phyloP scores from a whole-genome alignment of 345 rosid species.

The Corymbia maculata region DNA sequence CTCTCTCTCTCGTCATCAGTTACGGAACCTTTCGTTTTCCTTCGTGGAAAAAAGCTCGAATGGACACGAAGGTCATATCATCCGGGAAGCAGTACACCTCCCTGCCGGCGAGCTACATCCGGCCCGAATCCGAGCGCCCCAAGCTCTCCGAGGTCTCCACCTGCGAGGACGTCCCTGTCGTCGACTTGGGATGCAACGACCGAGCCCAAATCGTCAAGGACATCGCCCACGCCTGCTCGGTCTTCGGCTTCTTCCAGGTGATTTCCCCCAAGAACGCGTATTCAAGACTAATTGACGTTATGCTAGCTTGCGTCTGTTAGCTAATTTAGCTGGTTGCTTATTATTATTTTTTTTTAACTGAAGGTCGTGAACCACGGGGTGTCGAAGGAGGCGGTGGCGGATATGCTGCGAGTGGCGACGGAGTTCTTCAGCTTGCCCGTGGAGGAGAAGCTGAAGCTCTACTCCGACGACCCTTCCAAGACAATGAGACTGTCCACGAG shows the following conservation, averaged over 20 bases:
- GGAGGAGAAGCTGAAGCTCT: conserved; percentile 78
- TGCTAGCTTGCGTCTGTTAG: background rate
- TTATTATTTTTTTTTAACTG: background rate
- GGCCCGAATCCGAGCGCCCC: conserved; percentile 74
- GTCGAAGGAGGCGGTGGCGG: conserved; percentile 14
- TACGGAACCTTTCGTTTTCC: background rate
- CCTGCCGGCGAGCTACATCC: conserved; percentile 57
- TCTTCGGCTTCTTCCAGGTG: conserved; percentile 75
- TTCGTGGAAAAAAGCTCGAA: background rate
- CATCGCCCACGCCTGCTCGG: conserved; percentile 43
- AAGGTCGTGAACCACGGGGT: conserved; percentile 75
- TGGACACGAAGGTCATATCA: conserved; percentile 66
- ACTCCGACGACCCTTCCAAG: conserved; percentile 78
- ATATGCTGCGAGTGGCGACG: conserved; percentile 34
- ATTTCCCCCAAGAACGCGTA: background rate
- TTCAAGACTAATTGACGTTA: background rate
- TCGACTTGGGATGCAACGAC: conserved; percentile 49
- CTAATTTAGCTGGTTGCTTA: background rate
- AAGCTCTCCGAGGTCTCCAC: conserved; percentile 44
- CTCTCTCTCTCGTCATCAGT: background rate
- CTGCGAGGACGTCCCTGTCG: conserved; percentile 50
- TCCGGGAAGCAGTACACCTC: conserved; percentile 29
- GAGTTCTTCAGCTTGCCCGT: conserved; percentile 57
- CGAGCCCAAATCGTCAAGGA: conserved; percentile 22
- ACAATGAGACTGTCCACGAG: conserved; percentile 78